Evolutionary conservation across 1,284 basidiomycete species (phyloP).

Genomic region (Tilletia horrida): DNA sequence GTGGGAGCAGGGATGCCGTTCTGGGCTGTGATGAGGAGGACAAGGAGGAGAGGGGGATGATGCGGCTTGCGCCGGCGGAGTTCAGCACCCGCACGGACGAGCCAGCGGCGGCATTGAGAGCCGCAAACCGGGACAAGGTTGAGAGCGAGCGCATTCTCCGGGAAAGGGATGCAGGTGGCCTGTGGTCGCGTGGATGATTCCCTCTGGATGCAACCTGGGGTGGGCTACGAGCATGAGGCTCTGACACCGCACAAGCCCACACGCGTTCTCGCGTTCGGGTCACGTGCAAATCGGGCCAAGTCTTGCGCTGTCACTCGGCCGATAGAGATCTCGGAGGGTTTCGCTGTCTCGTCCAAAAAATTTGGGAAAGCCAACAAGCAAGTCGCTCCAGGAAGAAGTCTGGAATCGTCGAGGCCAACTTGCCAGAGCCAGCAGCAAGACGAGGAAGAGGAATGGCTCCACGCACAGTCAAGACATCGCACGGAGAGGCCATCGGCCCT

Average conservation of each 20-base stretch:
- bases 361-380: neutral
- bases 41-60: neutral
- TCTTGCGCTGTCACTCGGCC: too few species aligned
- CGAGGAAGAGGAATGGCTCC: neutral
- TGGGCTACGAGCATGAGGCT: too few species aligned
- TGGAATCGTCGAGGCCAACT: too few species aligned
- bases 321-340: neutral
- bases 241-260: too few species aligned
- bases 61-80: constrained; percentile 2
- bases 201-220: neutral
- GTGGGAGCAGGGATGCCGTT: neutral
- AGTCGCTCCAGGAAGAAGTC: too few species aligned
- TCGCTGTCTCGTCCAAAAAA: neutral
- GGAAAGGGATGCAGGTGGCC: neutral
- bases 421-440: too few species aligned
- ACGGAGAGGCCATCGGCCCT: constrained; percentile 13
- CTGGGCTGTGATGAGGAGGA: neutral
- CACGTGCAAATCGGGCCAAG: neutral
- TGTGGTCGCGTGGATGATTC: neutral
- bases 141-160: neutral
- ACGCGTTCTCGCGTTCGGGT: neutral
- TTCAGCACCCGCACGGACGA: neutral
- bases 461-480: constrained; percentile 9
- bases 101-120: neutral
- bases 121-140: constrained; percentile 10